Conservation (phyloP, 768 basidiomycete species). For the Lentinula sp. region DNA sequence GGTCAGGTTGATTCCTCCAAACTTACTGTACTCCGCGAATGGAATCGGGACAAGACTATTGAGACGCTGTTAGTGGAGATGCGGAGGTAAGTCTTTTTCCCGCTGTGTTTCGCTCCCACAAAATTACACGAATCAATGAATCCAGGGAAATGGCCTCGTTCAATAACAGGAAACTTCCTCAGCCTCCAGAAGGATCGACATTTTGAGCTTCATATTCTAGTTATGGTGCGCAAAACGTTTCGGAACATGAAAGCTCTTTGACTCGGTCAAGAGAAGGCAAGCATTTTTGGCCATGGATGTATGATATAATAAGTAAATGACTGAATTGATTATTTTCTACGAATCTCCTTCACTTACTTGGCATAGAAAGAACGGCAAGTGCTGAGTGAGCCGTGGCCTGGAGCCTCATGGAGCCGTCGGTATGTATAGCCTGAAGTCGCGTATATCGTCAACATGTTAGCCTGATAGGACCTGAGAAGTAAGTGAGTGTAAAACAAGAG, state of each 20-base stretch:
- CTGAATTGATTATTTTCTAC: neutral
- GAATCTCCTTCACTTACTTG: too few relatives aligned
- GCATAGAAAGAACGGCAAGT: too few relatives aligned
- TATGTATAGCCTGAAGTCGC: too few relatives aligned
- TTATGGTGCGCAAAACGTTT: neutral
- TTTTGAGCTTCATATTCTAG: slow-evolving; percentile 33
- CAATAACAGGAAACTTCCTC: slow-evolving; percentile 88
- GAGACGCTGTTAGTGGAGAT: slow-evolving; percentile 93
- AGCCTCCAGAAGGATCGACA: slow-evolving; percentile 83
- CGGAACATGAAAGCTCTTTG: neutral
- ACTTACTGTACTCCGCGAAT: slow-evolving; percentile 65
- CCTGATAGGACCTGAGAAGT: too few relatives aligned
- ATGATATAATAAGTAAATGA: neutral
- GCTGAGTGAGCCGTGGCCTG: too few relatives aligned
- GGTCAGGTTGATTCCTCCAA: slow-evolving; percentile 76
- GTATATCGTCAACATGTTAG: too few relatives aligned
- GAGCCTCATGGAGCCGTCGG: too few relatives aligned
- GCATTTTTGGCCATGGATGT: neutral
- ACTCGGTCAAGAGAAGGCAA: neutral
- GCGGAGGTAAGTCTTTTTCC: slow-evolving; percentile 55
- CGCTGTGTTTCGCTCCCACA: too few relatives aligned
- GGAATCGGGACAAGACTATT: slow-evolving; percentile 74
- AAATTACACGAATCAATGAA: neutral
- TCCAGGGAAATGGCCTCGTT: slow-evolving; percentile 90
- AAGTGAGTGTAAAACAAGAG: too few relatives aligned